Evolutionary conservation across 768 basidiomycete genomes (phyloP), one percentile per base, ranked within the genome.

Genomic region (Rhodotorula kratochvilovae): DNA sequence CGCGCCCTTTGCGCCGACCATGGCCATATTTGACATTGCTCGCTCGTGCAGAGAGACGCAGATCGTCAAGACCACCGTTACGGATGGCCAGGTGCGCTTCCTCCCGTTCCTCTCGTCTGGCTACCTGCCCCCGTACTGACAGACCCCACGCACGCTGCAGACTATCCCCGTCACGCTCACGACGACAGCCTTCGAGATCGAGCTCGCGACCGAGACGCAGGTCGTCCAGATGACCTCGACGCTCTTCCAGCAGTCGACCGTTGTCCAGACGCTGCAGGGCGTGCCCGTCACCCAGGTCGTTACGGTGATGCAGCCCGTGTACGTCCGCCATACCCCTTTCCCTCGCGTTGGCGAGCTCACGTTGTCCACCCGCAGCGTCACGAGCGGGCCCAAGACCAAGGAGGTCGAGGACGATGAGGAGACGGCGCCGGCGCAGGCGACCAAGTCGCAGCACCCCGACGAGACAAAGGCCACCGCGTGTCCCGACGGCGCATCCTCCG

Each of bases 231-330:
- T 48, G 21, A 45, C 43, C 33, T 36, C 33, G 25, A 65, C 64
- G 5, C n/a, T 35, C 19, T 65, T 58, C 35, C 45, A 65, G 56
- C 51, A 61, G 51, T 55, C 58, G 31, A 61, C 63, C 8, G 59
- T 70, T 23, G 53, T 65, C 4, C 58, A 70, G 59, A 70, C 69
- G 27, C 35, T 57, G 5, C 56, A 65, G 35, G 64, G 64, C 36
- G 35, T 48, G 4, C 55, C 64, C 4, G 55, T 55, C 10, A 61
- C 39, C 19, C 43, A 61, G 13, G 63, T 66, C 27, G 69, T 70
- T 45, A 70, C 69, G 29, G 54, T 50, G 51, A 56, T 39, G 45
- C 33, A 16, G 64, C n/a, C 55, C 0, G 16, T 5, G 64, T 50
- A 8, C 0, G 55, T 31, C n/a, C 3, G 15, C 23, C 17, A 5